Evolutionary conservation across 805 yeast genomes (phyloP).

Genomic region (Candida fluviatilis): DNA sequence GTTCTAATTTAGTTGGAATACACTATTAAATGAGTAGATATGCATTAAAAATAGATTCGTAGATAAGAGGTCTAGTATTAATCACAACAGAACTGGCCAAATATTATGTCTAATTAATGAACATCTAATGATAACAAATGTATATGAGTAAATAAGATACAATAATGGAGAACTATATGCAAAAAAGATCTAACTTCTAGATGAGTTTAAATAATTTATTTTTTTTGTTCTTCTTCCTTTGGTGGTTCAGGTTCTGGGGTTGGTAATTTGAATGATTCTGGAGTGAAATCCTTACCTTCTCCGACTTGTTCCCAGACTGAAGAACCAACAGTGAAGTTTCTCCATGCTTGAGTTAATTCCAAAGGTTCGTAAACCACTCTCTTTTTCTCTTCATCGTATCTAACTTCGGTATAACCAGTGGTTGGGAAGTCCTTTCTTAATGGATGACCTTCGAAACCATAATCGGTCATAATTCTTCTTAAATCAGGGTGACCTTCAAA

Average conservation of each 20-base stretch:
- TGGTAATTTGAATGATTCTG: slow-evolving; percentile 78
- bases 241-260: slow-evolving; percentile 72
- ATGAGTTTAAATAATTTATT: slow-evolving; percentile 11
- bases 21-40: too few species aligned
- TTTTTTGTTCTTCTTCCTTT: slow-evolving; percentile 33
- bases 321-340: slow-evolving; percentile 84
- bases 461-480: slow-evolving; percentile 86
- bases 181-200: background rate
- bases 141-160: background rate
- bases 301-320: slow-evolving; percentile 93
- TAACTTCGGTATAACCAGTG: slow-evolving; percentile 85
- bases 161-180: slow-evolving; percentile 2
- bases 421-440: slow-evolving; percentile 90
- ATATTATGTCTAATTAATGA: too few species aligned
- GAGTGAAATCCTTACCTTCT: slow-evolving; percentile 76
- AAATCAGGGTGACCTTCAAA: slow-evolving; percentile 88
- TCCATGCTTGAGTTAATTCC: slow-evolving; percentile 88
- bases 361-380: slow-evolving; percentile 86
- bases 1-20: too few species aligned
- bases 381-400: slow-evolving; percentile 88
- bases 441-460: slow-evolving; percentile 91
- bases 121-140: background rate
- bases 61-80: too few species aligned
- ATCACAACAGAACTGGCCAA: too few species aligned
- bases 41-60: too few species aligned